phyloP scores from a whole-genome alignment of 2,329 filamentous ascomycete species.

The Metarhizium guizhouense region DNA sequence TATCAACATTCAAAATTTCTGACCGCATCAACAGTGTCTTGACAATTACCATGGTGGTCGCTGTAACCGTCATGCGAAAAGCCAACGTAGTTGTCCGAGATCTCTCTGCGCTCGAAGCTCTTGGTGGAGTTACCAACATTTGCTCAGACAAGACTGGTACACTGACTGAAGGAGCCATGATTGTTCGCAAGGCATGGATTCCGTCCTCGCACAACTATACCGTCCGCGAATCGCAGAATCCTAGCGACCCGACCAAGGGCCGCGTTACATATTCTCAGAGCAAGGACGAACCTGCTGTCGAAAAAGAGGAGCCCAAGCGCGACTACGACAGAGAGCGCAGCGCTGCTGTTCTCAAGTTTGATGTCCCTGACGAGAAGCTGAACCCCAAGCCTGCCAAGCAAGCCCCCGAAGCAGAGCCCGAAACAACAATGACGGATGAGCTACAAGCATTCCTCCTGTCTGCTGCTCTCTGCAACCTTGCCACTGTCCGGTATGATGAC shows the following conservation, averaged over 20 bases:
- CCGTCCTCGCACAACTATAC: conserved; percentile 48
- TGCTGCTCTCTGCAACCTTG: conserved; percentile 56
- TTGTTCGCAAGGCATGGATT: conserved; percentile 58
- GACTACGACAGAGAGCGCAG: conserved; percentile 54
- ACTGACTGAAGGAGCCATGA: conserved; percentile 60
- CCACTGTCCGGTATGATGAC: conserved; percentile 47
- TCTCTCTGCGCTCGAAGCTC: conserved; percentile 57
- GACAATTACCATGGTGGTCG: conserved; percentile 62
- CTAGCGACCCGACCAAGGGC: conserved; percentile 52
- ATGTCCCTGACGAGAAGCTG: conserved; percentile 49
- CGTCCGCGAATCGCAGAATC: conserved; percentile 52
- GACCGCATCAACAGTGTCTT: conserved; percentile 36
- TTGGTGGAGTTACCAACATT: conserved; percentile 64
- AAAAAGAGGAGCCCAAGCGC: conserved; percentile 32
- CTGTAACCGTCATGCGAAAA: conserved; percentile 55
- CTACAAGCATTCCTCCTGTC: conserved; percentile 44
- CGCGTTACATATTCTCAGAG: conserved; percentile 36
- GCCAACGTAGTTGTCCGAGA: conserved; percentile 57
- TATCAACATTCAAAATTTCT: background rate
- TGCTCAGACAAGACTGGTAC: conserved; percentile 70
- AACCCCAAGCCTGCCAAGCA: conserved; percentile 23
- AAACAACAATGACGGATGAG: conserved; percentile 39
- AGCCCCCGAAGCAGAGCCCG: conserved; percentile 21
- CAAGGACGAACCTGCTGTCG: conserved; percentile 22
- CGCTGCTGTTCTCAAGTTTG: conserved; percentile 51